Evolutionary conservation across 2,329 filamentous ascomycete genomes (phyloP).

Genomic region (Fusarium austroafricanum): DNA sequence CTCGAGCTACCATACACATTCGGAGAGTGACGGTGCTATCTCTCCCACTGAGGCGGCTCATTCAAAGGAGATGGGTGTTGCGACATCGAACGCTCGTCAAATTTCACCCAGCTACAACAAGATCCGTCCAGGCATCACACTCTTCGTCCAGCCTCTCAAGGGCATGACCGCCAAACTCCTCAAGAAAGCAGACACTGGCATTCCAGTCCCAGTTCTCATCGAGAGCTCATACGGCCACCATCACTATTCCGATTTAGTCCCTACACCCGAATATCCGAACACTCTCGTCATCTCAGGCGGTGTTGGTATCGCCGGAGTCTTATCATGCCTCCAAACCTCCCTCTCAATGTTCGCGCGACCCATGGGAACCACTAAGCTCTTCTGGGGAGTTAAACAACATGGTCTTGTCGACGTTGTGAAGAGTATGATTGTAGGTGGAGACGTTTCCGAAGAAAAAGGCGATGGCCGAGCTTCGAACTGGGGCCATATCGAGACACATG

Average conservation of each 20-base stretch:
- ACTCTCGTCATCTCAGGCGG: conserved; percentile 48
- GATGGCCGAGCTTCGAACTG: conserved; percentile 21
- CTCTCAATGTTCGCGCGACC: conserved; percentile 31
- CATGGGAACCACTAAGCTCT: conserved; percentile 45
- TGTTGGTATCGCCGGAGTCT: conserved; percentile 48
- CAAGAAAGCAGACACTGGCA: conserved; percentile 18
- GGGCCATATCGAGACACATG: conserved; percentile 46
- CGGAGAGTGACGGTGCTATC: conserved; percentile 13
- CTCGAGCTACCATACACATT: conserved; percentile 17
- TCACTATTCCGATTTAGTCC: conserved; percentile 33
- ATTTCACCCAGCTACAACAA: too few species aligned
- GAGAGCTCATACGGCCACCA: conserved; percentile 48
- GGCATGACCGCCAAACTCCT: conserved; percentile 44
- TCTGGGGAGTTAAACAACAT: conserved; percentile 45
- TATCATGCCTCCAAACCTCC: conserved; percentile 43
- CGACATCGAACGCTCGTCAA: neutral
- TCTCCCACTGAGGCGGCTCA: neutral
- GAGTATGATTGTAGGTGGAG: conserved; percentile 35
- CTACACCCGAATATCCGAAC: conserved; percentile 42
- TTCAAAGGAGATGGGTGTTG: conserved; percentile 30
- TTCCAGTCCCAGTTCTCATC: conserved; percentile 44
- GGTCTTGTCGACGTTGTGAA: conserved; percentile 45
- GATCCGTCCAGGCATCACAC: conserved; percentile 40
- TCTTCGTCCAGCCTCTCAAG: conserved; percentile 44
- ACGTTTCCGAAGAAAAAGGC: neutral